Evolutionary conservation across 371 early-diverging fungal genomes (phyloP), one percentile per base, ranked within the genome.

Genomic region (Mucor lusitanicus): DNA sequence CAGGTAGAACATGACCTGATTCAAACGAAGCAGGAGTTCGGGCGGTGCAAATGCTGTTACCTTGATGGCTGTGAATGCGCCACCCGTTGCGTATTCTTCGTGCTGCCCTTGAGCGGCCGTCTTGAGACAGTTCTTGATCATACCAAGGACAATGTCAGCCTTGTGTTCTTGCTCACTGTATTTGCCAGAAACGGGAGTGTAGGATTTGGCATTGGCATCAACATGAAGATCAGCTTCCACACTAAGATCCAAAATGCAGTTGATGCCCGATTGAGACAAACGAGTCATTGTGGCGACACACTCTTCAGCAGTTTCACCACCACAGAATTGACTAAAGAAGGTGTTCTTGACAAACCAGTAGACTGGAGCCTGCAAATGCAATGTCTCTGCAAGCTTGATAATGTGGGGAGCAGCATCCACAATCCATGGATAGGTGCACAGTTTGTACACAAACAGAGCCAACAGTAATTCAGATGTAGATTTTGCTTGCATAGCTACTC

Each of bases 281-380:
- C 72, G 46, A 30, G 82, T 79, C 92, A 97, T 94, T 8, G 91
- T 90, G 25, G 89, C 87, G 12, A 87, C 77, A 54, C 94, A 91
- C 65, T 95, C 95, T 23, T 86, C 85, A 42, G 89, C 81, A 27
- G 89, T 87, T 76, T 97, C 96, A 59, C 97, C 97, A 32, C 94
- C 95, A 71, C 96, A 96, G 78, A 97, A 97, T 68, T 94, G 93
- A 46, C 83, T 82, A 80, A 96, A 97, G 78, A 97, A 94, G 6
- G 97, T 94, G 32, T 82, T 81, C 78, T 90, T 91, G 68, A 96
- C 82, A 35, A 94, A 74, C 73, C 87, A 87, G 73, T 95, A 86
- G 11, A 86, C 80, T 1, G 85, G 80, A 4, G 75, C 61, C 21
- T 86, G 77, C 55, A 94, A 61, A 15, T 87, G 78, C 44, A 91